Base-by-base conservation (phyloP, 306 rosid genomes). In the Gynostemma pentaphyllum region DNA sequence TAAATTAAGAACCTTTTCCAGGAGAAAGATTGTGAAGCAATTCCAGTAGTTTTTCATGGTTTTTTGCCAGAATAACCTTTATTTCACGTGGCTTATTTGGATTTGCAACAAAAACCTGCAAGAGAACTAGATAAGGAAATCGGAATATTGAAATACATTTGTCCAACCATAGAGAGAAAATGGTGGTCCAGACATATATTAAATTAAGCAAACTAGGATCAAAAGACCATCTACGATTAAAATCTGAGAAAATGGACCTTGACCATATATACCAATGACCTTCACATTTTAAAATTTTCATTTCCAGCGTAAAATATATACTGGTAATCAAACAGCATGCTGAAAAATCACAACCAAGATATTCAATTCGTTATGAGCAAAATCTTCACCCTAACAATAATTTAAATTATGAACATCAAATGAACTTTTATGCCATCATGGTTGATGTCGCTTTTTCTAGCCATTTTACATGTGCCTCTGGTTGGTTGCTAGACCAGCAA, bases 71-170 rank as follows among this genome's bases (percentile, higher is more conserved):
- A 75, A 92, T 88, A 36, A 88, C 72, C 75, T 88, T 84, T 56
- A 92, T 82, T 19, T 92, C 96, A 55, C 74, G 80, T 11, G 95
- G 95, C 78, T 84, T 88, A 75, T 78, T 79, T 16, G 99, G 99
- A 73, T 92, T 92, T 24, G 99, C 99, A 55, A 92, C 96, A 57
- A 92, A 88, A 64, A 92, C 83, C 96, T 88, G 83, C 65, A 75
- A 63, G 40, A 53, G 12, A 48, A 54, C 46, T 23, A n/a, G 50
- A 52, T 12, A 41, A 54, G 18, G 4, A 9, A 0, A 10, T 45
- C 41, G 18, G 18, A 13, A 19, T 11, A 10, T 19, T 45, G 55
- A 60, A 16, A 7, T 14, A 5, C 2, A 37, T 5, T 5, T 19
- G 45, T 32, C 45, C 42, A 4, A 18, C 1, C 41, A 8, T 40